Evolutionary conservation across 371 early-diverging fungal species (phyloP).

Genomic region (Blyttiomyces sp.): DNA sequence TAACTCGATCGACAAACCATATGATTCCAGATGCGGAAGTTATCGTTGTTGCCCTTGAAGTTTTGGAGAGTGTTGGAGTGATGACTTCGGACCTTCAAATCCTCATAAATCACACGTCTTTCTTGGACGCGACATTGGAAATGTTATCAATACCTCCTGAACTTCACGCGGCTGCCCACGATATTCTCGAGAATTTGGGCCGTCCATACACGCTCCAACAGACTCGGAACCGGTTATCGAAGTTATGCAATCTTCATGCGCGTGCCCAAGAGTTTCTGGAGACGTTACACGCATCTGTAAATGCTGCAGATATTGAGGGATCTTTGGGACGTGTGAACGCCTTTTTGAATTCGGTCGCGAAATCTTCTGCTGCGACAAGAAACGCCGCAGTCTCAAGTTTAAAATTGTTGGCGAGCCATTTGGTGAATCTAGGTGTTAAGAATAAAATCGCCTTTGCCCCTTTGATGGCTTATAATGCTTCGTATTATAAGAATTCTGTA

Average conservation of each 20-base stretch:
- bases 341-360: slow-evolving; percentile 30
- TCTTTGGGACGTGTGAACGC: slow-evolving; percentile 37
- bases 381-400: no score
- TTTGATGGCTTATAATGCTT: slow-evolving; percentile 67
- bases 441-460: slow-evolving; percentile 66
- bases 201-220: slow-evolving; percentile 47
- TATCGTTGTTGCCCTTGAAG: slow-evolving; percentile 78
- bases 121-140: slow-evolving; percentile 32
- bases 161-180: slow-evolving; percentile 33
- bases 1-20: slow-evolving; percentile 58
- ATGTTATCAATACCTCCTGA: slow-evolving; percentile 17
- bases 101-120: slow-evolving; percentile 36
- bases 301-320: slow-evolving; percentile 13
- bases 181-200: slow-evolving; percentile 41
- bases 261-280: slow-evolving; percentile 65
- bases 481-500: slow-evolving; percentile 68
- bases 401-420: slow-evolving; percentile 47
- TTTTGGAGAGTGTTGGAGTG: slow-evolving; percentile 65
- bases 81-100: slow-evolving; percentile 49
- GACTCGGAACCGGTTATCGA: slow-evolving; percentile 58
- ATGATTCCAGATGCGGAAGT: slow-evolving; percentile 90
- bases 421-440: slow-evolving; percentile 60
- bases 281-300: slow-evolving; percentile 45
- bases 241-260: slow-evolving; percentile 58
- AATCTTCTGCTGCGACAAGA: no score